Conservation (phyloP, 345 rosid species). For the Populus simonii region DNA sequence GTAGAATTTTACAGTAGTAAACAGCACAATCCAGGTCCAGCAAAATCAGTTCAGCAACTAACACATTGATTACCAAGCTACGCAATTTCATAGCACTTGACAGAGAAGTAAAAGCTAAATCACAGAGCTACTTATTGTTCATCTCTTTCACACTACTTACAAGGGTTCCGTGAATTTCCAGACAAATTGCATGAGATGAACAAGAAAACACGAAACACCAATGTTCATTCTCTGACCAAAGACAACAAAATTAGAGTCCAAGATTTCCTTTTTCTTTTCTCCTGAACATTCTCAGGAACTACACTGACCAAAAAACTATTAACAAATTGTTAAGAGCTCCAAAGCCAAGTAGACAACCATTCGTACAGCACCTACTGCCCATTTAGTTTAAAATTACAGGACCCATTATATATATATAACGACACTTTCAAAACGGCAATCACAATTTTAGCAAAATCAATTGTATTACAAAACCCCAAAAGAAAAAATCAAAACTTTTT, state of each 20-base stretch:
- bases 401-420: too few species aligned
- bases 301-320: background rate
- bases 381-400: background rate
- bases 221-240: background rate
- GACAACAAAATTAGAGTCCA: background rate
- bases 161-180: background rate
- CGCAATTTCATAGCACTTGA: background rate
- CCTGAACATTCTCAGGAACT: background rate
- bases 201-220: background rate
- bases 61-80: background rate
- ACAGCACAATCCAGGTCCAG: background rate
- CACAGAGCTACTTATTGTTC: background rate
- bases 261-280: background rate
- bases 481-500: background rate
- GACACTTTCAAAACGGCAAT: background rate
- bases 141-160: background rate
- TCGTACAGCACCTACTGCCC: background rate
- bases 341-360: too few species aligned
- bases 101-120: background rate
- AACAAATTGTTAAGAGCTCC: background rate
- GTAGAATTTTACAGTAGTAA: background rate
- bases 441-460: background rate
- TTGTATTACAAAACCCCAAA: background rate
- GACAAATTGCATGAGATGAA: background rate
- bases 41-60: background rate